A percentile compares a stretch with the other conserved stretches of the same genome.
phyloP scores from a whole-genome alignment of 805 yeast species.

The Saccharomycopsis schoenii region DNA sequence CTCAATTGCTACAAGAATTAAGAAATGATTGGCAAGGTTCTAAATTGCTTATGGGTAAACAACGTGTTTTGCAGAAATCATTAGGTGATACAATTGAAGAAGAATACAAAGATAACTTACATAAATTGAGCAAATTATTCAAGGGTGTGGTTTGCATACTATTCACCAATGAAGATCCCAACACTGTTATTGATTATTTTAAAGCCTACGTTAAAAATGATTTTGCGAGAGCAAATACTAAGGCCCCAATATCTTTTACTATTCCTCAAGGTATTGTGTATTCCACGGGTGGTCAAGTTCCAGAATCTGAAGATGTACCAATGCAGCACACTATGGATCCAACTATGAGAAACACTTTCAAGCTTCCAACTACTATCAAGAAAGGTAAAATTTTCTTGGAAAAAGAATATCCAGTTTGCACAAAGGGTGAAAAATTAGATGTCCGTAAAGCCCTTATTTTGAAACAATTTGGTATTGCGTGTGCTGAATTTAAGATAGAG shows the following conservation, averaged over 20 bases:
- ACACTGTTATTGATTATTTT: conserved; percentile 86
- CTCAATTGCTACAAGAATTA: conserved; percentile 88
- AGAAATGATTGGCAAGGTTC: conserved; percentile 92
- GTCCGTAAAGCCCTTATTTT: conserved; percentile 85
- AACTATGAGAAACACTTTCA: conserved; percentile 77
- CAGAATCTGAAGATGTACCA: conserved; percentile 89
- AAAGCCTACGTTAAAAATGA: conserved; percentile 68
- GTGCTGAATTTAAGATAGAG: conserved; percentile 79
- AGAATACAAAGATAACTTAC: conserved; percentile 81
- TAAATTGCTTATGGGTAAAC: conserved; percentile 80
- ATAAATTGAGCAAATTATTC: conserved; percentile 51
- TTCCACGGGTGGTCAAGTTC: conserved; percentile 90
- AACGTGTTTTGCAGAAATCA: conserved; percentile 87
- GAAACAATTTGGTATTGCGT: conserved; percentile 94
- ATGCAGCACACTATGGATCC: conserved; percentile 94
- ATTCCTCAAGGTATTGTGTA: conserved; percentile 87
- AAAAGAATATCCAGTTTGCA: conserved; percentile 72
- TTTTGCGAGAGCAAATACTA: conserved; percentile 82
- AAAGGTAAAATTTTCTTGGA: conserved; percentile 77
- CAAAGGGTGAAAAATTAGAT: conserved; percentile 69
- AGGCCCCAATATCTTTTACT: conserved; percentile 71
- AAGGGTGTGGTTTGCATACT: conserved; percentile 80
- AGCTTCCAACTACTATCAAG: conserved; percentile 84
- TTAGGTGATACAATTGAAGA: conserved; percentile 81
- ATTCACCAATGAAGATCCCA: conserved; percentile 81